A percentile compares a stretch with the other conserved stretches of the same genome.
phyloP scores from a whole-genome alignment of 2,329 filamentous ascomycete genomes.

The Xylariaceae sp. region DNA sequence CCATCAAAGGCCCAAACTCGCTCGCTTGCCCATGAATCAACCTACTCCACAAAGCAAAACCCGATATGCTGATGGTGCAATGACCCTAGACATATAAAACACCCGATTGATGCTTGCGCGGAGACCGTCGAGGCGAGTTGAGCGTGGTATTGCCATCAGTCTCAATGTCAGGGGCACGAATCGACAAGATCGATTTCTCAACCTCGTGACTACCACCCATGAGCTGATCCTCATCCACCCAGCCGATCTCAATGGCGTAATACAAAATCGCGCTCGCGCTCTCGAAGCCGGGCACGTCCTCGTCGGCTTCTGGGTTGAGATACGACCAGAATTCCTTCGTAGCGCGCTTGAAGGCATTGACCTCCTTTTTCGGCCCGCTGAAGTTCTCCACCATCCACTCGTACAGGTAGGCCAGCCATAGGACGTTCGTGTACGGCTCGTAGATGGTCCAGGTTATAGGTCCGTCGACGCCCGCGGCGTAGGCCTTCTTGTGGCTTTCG shows the following conservation, averaged over 20 bases:
- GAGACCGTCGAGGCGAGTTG: constrained; percentile 23
- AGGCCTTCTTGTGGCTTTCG: constrained; percentile 41
- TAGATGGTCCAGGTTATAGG: constrained; percentile 50
- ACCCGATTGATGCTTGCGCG: constrained; percentile 19
- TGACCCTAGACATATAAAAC: constrained; percentile 3
- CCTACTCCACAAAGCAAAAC: neutral
- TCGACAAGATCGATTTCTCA: constrained; percentile 32
- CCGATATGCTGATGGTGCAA: constrained; percentile 5
- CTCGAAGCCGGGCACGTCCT: constrained; percentile 45
- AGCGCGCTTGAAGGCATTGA: constrained; percentile 41
- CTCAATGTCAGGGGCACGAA: constrained; percentile 20
- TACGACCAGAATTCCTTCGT: constrained; percentile 51
- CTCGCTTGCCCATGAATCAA: constrained; percentile 6
- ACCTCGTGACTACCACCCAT: constrained; percentile 32
- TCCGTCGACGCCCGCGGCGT: constrained; percentile 41
- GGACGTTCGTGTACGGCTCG: constrained; percentile 57
- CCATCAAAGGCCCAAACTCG: constrained; percentile 1
- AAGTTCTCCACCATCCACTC: constrained; percentile 46
- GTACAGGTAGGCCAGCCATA: constrained; percentile 60
- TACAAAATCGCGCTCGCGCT: constrained; percentile 52
- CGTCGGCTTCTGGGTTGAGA: constrained; percentile 46
- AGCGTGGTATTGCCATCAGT: constrained; percentile 11
- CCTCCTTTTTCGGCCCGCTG: constrained; percentile 40
- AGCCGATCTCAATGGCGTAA: constrained; percentile 53
- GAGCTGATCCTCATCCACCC: constrained; percentile 50